These are phyloP conservation scores for Blastocystis sp. DNA, from an alignment of 352 stramenopile genomes.

Conservation along the genomic window DNA sequence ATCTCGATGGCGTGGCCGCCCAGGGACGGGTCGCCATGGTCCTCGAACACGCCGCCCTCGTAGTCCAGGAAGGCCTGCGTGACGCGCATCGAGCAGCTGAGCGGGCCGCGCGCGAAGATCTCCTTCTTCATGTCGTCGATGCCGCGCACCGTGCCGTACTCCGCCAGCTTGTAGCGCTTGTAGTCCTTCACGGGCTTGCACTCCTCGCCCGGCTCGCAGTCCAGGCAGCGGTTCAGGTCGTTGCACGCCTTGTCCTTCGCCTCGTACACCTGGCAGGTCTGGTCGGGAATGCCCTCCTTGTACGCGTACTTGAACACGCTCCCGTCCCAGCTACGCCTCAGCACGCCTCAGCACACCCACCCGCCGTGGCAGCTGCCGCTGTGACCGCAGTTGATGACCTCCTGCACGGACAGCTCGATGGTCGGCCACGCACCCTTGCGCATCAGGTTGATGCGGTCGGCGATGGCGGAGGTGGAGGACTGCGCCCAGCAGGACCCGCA, in stretches of 20 bases:
- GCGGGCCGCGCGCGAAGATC: conserved; percentile 84
- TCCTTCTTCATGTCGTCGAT: conserved; percentile 84
- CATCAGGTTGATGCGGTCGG: conserved; percentile 84
- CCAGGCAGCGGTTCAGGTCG: conserved; percentile 77
- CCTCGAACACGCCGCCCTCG: conserved; percentile 79
- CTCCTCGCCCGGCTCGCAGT: conserved; percentile 58
- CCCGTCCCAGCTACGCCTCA: conserved; percentile 74
- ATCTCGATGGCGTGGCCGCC: conserved; percentile 85
- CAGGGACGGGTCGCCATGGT: conserved; percentile 78
- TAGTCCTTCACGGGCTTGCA: conserved; percentile 83
- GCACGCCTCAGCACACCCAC: conserved; percentile 71
- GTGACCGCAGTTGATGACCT: conserved; percentile 81
- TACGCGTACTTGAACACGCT: conserved; percentile 86
- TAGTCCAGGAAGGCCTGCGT: conserved; percentile 79
- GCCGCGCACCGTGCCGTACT: conserved; percentile 82
- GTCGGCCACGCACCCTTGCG: conserved; percentile 82
- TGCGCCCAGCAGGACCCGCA: conserved; percentile 86
- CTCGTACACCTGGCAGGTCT: conserved; percentile 86
- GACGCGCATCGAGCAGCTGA: conserved; percentile 81
- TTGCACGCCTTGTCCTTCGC: conserved; percentile 80
- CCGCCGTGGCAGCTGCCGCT: conserved; percentile 76
- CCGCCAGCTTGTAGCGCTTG: conserved; percentile 82
- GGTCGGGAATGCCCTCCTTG: conserved; percentile 82
- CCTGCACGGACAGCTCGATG: conserved; percentile 81
- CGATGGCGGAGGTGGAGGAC: conserved; percentile 81